Conservation (phyloP, 2,329 filamentous ascomycete species). For the Xylariales sp. region DNA sequence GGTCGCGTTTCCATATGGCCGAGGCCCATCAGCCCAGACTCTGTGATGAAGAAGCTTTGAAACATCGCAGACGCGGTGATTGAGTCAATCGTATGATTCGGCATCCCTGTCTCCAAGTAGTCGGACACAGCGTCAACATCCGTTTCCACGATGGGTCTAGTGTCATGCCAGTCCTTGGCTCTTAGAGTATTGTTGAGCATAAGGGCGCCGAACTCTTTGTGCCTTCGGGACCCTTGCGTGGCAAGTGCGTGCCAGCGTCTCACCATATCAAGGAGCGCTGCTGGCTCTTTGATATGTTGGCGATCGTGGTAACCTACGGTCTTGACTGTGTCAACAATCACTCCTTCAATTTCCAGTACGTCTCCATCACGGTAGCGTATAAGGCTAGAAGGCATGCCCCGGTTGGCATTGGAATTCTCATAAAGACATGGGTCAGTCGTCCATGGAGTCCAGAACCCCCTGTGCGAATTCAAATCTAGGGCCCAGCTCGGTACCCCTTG, state of each 20-base stretch:
- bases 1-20: background rate
- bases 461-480: background rate
- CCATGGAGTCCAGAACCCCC: background rate
- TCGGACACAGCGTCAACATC: background rate
- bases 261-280: background rate
- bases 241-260: background rate
- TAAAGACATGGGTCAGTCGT: background rate
- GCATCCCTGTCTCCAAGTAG: background rate
- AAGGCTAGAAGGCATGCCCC: background rate
- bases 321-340: background rate
- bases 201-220: background rate
- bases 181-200: slow-evolving; percentile 1
- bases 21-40: background rate
- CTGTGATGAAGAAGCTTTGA: slow-evolving; percentile 3
- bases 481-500: background rate
- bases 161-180: background rate
- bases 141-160: background rate
- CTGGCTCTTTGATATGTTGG: background rate
- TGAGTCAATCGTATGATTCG: background rate
- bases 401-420: background rate
- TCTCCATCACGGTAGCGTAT: background rate
- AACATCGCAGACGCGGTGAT: background rate
- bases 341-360: background rate
- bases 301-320: background rate
- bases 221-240: background rate